Conservation (phyloP, 1,139 yeast species). For the Candida sp. region DNA sequence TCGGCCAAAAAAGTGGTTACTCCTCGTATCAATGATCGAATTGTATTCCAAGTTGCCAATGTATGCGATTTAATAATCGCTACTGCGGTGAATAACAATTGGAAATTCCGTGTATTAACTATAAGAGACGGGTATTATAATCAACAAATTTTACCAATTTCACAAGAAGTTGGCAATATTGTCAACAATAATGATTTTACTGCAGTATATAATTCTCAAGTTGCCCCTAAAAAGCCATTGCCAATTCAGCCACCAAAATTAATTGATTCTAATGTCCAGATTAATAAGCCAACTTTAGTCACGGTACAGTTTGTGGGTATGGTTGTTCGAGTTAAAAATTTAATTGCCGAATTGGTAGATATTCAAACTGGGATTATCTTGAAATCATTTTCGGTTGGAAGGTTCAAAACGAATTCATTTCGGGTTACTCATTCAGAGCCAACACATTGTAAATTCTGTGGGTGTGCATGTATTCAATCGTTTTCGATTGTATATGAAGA, state of each 20-base stretch:
- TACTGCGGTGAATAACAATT: constrained; percentile 59
- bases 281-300: constrained; percentile 29
- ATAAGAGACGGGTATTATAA: constrained; percentile 49
- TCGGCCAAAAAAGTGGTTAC: constrained; percentile 58
- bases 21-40: constrained; percentile 72
- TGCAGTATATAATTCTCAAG: constrained; percentile 7
- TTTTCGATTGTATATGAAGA: constrained; percentile 73
- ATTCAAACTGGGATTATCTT: constrained; percentile 70
- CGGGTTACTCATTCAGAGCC: constrained; percentile 80
- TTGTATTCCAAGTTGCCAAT: constrained; percentile 52
- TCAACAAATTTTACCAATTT: constrained; percentile 10
- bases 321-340: constrained; percentile 55
- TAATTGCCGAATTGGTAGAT: constrained; percentile 65
- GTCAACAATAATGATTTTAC: constrained; percentile 12
- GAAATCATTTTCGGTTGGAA: constrained; percentile 56
- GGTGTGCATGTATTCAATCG: constrained; percentile 76
- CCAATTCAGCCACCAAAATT: neutral
- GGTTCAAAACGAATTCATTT: constrained; percentile 58
- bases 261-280: constrained; percentile 8
- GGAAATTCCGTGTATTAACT: constrained; percentile 55
- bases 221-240: neutral
- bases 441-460: constrained; percentile 87
- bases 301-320: constrained; percentile 68
- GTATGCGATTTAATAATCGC: constrained; percentile 55
- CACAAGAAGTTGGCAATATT: constrained; percentile 3